Base-by-base conservation (phyloP, 2,329 filamentous ascomycete genomes). In the Phialophora tarda region DNA sequence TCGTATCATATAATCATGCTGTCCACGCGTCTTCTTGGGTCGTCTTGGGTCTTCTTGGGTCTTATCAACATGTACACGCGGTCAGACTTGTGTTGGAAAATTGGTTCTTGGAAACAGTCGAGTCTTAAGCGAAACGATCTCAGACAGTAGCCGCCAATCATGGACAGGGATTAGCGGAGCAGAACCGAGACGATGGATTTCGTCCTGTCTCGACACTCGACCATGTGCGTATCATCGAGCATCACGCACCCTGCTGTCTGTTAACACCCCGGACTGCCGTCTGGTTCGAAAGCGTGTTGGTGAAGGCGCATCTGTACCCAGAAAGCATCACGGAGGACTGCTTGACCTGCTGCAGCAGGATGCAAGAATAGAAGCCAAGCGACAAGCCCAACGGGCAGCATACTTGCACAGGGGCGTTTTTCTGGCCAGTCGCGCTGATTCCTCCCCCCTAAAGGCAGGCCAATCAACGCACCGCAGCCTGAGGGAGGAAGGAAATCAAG, bases 281-380 rank as follows among this genome's bases (percentile, higher is more conserved):
- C 14, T n/a, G 38, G 7, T n/a, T n/a, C 14, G 17, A 8, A n/a
- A 44, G 38, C 17, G 17, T n/a, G 34, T 14, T 41, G 14, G 34
- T 17, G 3, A 41, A 41, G 12, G 14, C 1, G 34, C 4, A 14
- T 14, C 14, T 38, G 4, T 41, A 41, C 8, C 30, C 30, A 32
- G 32, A 8, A 44, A n/a, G 12, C 12, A 17, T n/a, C 38, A 44
- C 38, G 17, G 17, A n/a, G 17, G 17, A 44, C 38, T 44, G 38
- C 38, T n/a, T n/a, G 38, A n/a, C 17, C 7, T n/a, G 21, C 50
- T 30, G 26, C 61, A 44, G 63, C 59, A 57, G 61, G 56, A 17
- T 55, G 55, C 53, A 63, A 66, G 59, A 66, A 63, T 66, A 66
- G 64, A 56, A 59, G 55, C 56, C 59, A 58, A 62, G 30, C 41